phyloP scores from a whole-genome alignment of 2,329 filamentous ascomycete species.

The Beauveria brongniartii region DNA sequence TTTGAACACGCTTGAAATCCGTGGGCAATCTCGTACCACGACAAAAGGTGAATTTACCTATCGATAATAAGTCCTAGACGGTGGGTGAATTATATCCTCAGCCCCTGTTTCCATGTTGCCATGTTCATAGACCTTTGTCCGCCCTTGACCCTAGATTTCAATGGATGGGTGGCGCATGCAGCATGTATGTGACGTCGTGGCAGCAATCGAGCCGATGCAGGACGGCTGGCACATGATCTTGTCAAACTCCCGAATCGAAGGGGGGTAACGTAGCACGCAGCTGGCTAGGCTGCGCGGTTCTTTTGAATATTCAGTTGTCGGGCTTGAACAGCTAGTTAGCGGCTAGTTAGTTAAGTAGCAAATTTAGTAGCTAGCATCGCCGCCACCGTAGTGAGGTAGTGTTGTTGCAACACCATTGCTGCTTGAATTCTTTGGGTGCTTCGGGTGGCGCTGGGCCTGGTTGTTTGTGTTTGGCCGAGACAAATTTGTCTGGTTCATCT shows the following conservation, averaged over 20 bases:
- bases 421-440: no score
- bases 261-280: slow-evolving; percentile 5
- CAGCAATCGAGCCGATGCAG: not conserved
- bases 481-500: not conserved
- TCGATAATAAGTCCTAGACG: no score
- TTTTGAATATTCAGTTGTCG: not conserved
- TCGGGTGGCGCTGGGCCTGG: not conserved
- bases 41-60: no score
- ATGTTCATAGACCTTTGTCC: not conserved
- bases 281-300: not conserved
- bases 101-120: not conserved
- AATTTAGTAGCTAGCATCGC: no score
- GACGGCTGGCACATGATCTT: not conserved
- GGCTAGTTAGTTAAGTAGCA: no score
- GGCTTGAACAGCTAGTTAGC: no score
- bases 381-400: no score
- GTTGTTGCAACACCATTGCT: no score
- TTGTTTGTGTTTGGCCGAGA: not conserved
- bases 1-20: no score
- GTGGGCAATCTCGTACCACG: no score
- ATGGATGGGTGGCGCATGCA: not conserved
- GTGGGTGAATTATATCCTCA: no score
- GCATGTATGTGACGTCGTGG: slow-evolving; percentile 9
- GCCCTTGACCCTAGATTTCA: not conserved
- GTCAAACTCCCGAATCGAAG: not conserved